Conservation (phyloP, 2,329 filamentous ascomycete species). For the Microdochium paspali region DNA sequence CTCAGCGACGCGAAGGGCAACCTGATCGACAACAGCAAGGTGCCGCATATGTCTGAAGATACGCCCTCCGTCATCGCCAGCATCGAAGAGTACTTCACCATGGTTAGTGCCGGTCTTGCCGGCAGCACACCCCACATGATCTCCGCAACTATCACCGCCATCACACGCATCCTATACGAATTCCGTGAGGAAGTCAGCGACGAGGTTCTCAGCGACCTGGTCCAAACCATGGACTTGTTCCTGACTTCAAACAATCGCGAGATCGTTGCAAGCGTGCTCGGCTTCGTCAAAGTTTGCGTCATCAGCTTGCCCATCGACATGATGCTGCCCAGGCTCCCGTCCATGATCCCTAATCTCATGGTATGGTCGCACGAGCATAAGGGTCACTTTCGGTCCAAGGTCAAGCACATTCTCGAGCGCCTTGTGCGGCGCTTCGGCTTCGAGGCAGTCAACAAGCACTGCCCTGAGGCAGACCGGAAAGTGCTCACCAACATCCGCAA, state of each 20-base stretch:
- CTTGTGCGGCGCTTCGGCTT: slow-evolving; percentile 88
- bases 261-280: slow-evolving; percentile 87
- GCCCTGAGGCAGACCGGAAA: slow-evolving; percentile 80
- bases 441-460: slow-evolving; percentile 67
- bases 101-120: slow-evolving; percentile 92
- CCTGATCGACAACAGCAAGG: slow-evolving; percentile 74
- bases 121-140: slow-evolving; percentile 95
- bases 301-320: slow-evolving; percentile 74
- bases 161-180: slow-evolving; percentile 88
- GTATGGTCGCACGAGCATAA: slow-evolving; percentile 98
- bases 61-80: slow-evolving; percentile 69
- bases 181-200: slow-evolving; percentile 64
- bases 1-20: slow-evolving; percentile 60
- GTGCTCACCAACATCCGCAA: slow-evolving; percentile 92
- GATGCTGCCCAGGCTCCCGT: slow-evolving; percentile 66
- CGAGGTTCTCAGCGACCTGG: slow-evolving; percentile 69
- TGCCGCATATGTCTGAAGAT: slow-evolving; percentile 77
- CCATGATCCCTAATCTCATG: slow-evolving; percentile 81
- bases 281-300: slow-evolving; percentile 93
- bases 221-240: slow-evolving; percentile 94
- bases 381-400: slow-evolving; percentile 90
- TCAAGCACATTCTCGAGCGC: slow-evolving; percentile 94
- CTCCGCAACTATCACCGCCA: slow-evolving; percentile 88
- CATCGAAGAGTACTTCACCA: slow-evolving; percentile 94
- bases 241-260: slow-evolving; percentile 93